Evolutionary conservation across 2,329 filamentous ascomycete genomes (phyloP).

Genomic region (Ophidiomyces ophidiicola): DNA sequence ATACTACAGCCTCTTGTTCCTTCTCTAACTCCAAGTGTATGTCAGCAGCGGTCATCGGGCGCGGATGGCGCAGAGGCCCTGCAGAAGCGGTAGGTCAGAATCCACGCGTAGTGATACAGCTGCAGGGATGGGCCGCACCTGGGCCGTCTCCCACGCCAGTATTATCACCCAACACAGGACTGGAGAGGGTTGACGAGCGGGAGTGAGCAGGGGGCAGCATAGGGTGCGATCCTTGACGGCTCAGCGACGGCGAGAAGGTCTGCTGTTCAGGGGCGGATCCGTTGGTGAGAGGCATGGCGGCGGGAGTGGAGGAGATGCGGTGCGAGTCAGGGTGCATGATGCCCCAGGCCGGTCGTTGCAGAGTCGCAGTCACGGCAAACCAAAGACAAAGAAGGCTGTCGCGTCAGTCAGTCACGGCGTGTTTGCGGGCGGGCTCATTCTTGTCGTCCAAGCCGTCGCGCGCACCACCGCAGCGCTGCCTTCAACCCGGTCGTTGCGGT

Average conservation of each 20-base stretch:
- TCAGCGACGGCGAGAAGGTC: slow-evolving; percentile 29
- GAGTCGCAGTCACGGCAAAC: not conserved
- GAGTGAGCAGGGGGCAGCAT: slow-evolving; percentile 34
- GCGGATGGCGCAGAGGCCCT: slow-evolving; percentile 71
- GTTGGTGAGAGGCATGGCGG: not conserved
- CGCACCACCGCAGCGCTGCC: no score
- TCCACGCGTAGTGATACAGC: no score
- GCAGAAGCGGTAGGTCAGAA: no score
- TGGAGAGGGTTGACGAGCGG: slow-evolving; percentile 17
- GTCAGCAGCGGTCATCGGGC: slow-evolving; percentile 77
- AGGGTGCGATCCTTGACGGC: slow-evolving; percentile 37
- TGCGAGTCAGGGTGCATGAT: slow-evolving; percentile 41
- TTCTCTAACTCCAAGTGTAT: slow-evolving; percentile 83
- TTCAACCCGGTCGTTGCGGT: no score
- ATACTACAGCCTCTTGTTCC: slow-evolving; percentile 84
- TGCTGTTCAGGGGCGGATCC: slow-evolving; percentile 14
- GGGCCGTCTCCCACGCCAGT: slow-evolving; percentile 29
- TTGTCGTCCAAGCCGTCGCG: no score
- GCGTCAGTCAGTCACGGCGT: no score
- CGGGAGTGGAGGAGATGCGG: slow-evolving; percentile 21
- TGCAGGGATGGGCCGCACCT: slow-evolving; percentile 28
- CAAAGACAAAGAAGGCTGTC: no score
- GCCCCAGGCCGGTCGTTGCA: not conserved
- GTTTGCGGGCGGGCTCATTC: no score
- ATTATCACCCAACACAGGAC: slow-evolving; percentile 24